phyloP scores from a whole-genome alignment of 768 basidiomycete genomes.

The Mycena alexandri region DNA sequence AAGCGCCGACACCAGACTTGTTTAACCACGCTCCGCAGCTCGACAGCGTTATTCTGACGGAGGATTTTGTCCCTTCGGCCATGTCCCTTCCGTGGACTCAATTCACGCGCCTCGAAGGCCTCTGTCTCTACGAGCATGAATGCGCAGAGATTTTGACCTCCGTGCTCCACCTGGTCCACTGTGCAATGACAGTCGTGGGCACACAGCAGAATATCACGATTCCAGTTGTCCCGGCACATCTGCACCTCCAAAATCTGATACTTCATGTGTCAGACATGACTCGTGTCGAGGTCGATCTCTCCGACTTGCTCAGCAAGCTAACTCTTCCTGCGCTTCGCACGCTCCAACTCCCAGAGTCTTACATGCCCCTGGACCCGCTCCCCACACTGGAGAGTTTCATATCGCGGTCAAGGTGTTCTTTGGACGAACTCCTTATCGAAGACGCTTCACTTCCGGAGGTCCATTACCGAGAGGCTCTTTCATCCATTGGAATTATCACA shows the following conservation, averaged over 20 bases:
- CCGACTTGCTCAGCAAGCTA: not conserved
- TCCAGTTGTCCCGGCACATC: not conserved
- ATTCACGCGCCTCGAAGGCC: not conserved
- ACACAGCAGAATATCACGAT: too few relatives aligned
- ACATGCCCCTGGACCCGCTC: not conserved
- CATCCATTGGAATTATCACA: too few relatives aligned
- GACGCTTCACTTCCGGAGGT: too few relatives aligned
- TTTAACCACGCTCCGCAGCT: slow-evolving; percentile 12
- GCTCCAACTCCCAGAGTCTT: not conserved
- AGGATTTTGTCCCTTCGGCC: not conserved
- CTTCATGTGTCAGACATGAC: not conserved
- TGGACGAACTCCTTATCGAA: not conserved
- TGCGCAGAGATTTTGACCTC: not conserved
- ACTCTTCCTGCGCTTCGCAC: not conserved
- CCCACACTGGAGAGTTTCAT: not conserved
- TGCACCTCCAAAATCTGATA: not conserved
- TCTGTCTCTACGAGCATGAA: not conserved
- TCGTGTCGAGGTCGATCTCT: not conserved
- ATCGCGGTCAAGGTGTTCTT: not conserved
- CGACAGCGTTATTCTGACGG: not conserved
- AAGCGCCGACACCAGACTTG: not conserved
- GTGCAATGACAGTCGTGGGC: not conserved
- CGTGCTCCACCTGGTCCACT: not conserved
- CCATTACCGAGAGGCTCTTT: too few relatives aligned
- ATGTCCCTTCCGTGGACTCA: slow-evolving; percentile 16